Evolutionary conservation across 495 filamentous ascomycete genomes (phyloP).

Genomic region (Pyrenopolyporus hunteri): DNA sequence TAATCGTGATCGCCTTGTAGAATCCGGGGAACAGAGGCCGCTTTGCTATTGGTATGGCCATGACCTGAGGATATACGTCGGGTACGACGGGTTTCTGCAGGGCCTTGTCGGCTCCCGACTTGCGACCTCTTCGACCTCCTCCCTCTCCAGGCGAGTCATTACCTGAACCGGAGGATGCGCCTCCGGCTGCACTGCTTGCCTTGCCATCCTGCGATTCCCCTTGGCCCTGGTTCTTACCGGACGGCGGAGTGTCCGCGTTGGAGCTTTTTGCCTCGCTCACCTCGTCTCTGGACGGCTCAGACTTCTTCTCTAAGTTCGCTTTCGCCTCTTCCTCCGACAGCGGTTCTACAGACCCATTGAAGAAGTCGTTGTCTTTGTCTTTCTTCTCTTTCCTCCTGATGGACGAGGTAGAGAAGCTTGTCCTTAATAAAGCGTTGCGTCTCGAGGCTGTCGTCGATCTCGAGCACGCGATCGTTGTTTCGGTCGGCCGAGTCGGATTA

Average conservation of each 20-base stretch:
- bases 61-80: constrained; percentile 96
- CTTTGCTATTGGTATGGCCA: constrained; percentile 98
- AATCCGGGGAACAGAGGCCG: constrained; percentile 96
- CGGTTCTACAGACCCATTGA: constrained; percentile 50
- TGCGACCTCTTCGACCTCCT: constrained; percentile 65
- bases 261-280: constrained; percentile 47
- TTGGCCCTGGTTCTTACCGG: constrained; percentile 38
- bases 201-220: constrained; percentile 53
- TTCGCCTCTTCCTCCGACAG: constrained; percentile 56
- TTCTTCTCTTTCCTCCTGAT: constrained; percentile 50
- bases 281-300: constrained; percentile 49
- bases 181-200: constrained; percentile 48
- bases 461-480: constrained; percentile 20
- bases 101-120: constrained; percentile 68
- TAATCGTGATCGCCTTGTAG: constrained; percentile 97
- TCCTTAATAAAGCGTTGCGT: constrained; percentile 28
- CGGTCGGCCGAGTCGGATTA: constrained; percentile 19
- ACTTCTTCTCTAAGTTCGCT: constrained; percentile 51
- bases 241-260: constrained; percentile 44
- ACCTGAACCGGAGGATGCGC: constrained; percentile 50
- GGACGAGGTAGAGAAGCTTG: constrained; percentile 49
- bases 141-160: constrained; percentile 56
- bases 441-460: constrained; percentile 27
- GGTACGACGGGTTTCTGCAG: constrained; percentile 87
- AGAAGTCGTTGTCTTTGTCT: constrained; percentile 45